A percentile compares a stretch with the other conserved stretches of the same genome.
Conservation (phyloP, 1,284 basidiomycete species). For the Mycena citricolor region DNA sequence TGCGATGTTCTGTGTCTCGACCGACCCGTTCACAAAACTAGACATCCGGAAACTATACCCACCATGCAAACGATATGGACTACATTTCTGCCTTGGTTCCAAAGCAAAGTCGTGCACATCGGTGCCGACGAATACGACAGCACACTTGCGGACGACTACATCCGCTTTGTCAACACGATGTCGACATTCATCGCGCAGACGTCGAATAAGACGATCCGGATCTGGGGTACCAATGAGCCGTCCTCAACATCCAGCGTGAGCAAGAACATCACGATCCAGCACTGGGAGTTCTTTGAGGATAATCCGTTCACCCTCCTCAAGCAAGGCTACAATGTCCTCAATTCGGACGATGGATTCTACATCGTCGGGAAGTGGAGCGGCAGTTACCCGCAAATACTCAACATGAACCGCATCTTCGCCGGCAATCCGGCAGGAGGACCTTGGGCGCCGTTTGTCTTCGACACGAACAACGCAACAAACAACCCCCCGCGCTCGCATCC, state of each 20-base stretch:
- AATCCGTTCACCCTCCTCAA: conserved; percentile 30
- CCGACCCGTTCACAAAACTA: neutral
- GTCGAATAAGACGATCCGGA: conserved; percentile 20
- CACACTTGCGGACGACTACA: conserved; percentile 19
- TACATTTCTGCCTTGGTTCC: conserved; percentile 22
- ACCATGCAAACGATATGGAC: conserved; percentile 20
- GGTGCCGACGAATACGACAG: conserved; percentile 23
- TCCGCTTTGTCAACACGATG: conserved; percentile 20
- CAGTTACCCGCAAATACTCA: conserved; percentile 21
- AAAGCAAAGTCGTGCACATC: conserved; percentile 21
- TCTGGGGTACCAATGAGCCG: conserved; percentile 23
- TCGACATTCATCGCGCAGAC: conserved; percentile 25
- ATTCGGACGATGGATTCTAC: conserved; percentile 34
- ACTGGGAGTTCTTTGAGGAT: conserved; percentile 38
- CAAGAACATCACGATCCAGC: conserved; percentile 35
- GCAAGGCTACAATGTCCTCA: conserved; percentile 26
- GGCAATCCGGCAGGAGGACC: conserved; percentile 22
- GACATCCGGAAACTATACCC: conserved; percentile 20
- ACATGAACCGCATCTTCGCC: conserved; percentile 19
- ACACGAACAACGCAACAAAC: conserved; percentile 21
- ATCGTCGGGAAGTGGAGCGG: conserved; percentile 33
- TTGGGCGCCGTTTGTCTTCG: conserved; percentile 18
- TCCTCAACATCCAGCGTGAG: conserved; percentile 18
- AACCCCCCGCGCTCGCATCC: conserved; percentile 19
- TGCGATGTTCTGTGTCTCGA: neutral